phyloP scores from a whole-genome alignment of 352 stramenopile genomes.

The Globisporangium ultimum region DNA sequence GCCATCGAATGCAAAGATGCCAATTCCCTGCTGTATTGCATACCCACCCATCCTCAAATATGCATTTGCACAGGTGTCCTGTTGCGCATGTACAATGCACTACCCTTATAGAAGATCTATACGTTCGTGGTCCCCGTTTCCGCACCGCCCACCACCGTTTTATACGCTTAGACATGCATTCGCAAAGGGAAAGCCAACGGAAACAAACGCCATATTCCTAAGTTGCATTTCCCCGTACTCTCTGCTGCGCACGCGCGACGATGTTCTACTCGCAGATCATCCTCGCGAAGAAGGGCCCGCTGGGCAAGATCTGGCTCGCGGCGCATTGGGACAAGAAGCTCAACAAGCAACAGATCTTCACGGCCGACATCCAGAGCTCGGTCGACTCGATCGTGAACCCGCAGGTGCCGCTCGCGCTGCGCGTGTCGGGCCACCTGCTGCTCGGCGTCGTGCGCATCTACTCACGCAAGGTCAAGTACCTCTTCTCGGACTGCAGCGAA shows the following conservation, averaged over 20 bases:
- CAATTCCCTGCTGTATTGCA: too few species aligned
- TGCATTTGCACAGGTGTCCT: too few species aligned
- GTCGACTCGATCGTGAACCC: constrained; percentile 97
- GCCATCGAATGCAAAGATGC: too few species aligned
- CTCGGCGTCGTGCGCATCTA: constrained; percentile 99
- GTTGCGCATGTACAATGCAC: too few species aligned
- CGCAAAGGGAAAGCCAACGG: too few species aligned
- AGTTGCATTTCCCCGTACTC: too few species aligned
- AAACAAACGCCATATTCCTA: too few species aligned
- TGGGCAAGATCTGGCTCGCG: constrained; percentile 99
- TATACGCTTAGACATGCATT: too few species aligned
- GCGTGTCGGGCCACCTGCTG: constrained; percentile 96
- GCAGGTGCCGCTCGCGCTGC: constrained; percentile 94
- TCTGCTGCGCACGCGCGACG: background rate
- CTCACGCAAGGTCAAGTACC: constrained; percentile 96
- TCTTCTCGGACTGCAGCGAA: constrained; percentile 98
- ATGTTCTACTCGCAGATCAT: constrained; percentile 99
- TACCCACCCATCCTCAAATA: too few species aligned
- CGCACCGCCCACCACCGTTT: too few species aligned
- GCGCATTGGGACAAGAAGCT: constrained; percentile 99
- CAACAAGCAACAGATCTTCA: constrained; percentile 97
- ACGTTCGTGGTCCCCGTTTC: too few species aligned
- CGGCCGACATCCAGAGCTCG: constrained; percentile 95
- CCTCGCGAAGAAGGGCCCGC: constrained; percentile 97
- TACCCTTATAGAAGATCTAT: too few species aligned